Conservation (phyloP, 129 eudicot species). For the Flaveria linearis region DNA sequence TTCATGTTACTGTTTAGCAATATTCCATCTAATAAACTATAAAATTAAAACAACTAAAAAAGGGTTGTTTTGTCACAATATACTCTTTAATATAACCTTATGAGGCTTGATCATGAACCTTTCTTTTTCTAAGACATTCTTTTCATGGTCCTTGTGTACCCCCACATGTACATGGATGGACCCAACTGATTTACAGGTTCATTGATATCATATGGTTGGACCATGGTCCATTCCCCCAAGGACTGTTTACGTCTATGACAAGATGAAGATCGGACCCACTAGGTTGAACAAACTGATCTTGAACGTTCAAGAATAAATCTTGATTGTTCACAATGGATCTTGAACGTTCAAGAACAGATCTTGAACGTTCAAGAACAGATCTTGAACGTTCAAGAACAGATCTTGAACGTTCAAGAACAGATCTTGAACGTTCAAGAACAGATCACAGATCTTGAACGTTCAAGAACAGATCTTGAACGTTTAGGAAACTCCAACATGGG, state of each 20-base stretch:
- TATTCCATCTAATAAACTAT: conserved; percentile 7
- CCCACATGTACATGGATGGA: conserved; percentile 12
- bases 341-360: neutral
- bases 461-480: neutral
- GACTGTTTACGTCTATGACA: conserved; percentile 6
- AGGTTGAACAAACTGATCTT: neutral
- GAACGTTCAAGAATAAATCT: neutral
- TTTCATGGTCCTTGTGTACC: conserved; percentile 18
- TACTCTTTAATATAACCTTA: conserved; percentile 16
- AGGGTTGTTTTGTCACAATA: conserved; percentile 7
- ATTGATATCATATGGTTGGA: neutral
- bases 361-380: neutral
- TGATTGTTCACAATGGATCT: neutral
- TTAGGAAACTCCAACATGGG: neutral
- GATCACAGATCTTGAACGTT: neutral
- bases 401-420: neutral
- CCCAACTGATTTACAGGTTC: neutral
- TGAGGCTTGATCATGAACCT: conserved; percentile 28
- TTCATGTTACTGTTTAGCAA: conserved; percentile 25
- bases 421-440: neutral
- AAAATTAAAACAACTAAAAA: neutral
- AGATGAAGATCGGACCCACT: neutral
- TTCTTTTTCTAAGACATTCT: conserved; percentile 23
- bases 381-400: neutral
- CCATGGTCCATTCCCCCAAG: neutral